Evolutionary conservation across 345 rosid species (phyloP).

Genomic region (Noccaea caerulescens): DNA sequence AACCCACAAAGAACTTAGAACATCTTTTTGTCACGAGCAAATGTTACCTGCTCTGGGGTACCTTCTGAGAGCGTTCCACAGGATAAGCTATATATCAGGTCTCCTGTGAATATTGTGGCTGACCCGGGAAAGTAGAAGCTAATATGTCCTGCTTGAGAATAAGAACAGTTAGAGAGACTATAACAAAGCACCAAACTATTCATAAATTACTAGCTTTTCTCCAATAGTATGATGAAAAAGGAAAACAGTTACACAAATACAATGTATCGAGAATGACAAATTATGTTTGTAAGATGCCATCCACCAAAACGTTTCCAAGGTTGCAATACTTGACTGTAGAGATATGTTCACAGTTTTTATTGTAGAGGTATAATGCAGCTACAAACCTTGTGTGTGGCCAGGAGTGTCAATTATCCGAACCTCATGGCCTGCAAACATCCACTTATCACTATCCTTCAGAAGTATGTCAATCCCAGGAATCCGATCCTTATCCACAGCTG

Average conservation of each 20-base stretch:
- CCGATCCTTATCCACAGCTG: constrained; percentile 69
- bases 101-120: constrained; percentile 87
- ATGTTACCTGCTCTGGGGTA: constrained; percentile 77
- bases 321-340: constrained; percentile 2
- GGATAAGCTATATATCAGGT: constrained; percentile 90
- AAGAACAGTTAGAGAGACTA: constrained; percentile 16
- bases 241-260: background rate
- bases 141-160: constrained; percentile 71
- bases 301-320: background rate
- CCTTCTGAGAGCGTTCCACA: constrained; percentile 98
- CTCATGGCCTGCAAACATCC: constrained; percentile 99
- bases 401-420: constrained; percentile 87
- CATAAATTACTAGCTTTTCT: constrained; percentile 1
- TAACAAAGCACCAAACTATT: constrained; percentile 11
- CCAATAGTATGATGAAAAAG: background rate
- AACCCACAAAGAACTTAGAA: background rate
- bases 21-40: background rate
- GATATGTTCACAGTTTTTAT: background rate
- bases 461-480: constrained; percentile 93
- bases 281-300: background rate
- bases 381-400: constrained; percentile 91
- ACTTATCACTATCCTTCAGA: constrained; percentile 83
- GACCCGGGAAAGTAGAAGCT: constrained; percentile 96
- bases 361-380: constrained; percentile 4
- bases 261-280: constrained; percentile 4